Base-by-base conservation (phyloP, 2,329 filamentous ascomycete genomes). In the Phyllosticta citrichinensis region DNA sequence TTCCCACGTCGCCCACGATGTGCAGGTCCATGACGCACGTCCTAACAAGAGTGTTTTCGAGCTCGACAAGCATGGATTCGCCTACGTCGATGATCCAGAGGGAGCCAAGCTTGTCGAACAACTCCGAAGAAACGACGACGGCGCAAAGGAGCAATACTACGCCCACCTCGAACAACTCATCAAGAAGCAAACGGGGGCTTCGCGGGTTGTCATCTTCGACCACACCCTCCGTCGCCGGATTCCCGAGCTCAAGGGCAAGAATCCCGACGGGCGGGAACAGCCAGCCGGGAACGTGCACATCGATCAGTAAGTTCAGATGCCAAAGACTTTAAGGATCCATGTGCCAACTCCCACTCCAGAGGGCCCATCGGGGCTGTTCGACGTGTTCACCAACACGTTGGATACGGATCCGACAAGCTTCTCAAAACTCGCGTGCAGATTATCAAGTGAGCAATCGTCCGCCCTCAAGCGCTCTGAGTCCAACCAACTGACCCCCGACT, bases 1-100 rank as follows among this genome's bases (percentile, higher is more conserved):
- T 40, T 22, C 52, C 6, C 59, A 52, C 52, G 24, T 52, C 14
- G 51, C 52, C 19, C 19, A 62, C 17, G n/a, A 22, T 8, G 62
- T 62, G 10, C 5, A 12, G 9, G 52, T 66, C 14, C 12, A 5
- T 2, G 58, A 65, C 25, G 63, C 62, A 0, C 30, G 65, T 9
- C 30, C 58, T 2, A 57, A n/a, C 2, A 64, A 55, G 59, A 14
- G 40, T 6, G 11, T 51, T 11, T 65, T 65, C 33, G 51, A 8
- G 9, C 59, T 66, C 8, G 64, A 66, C 33, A 57, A n/a, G 5
- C 59, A 66, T 40, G 65, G 58, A 6, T 66, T 66, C 56, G 58
- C 63, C 2, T 66, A 56, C 40, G 6, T 17, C 47, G 19, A 62
- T 9, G 63, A 64, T 33, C 25, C 53, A 8, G 25, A 33, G 19